phyloP scores from a whole-genome alignment of 2,329 filamentous ascomycete species.

The Daldinia eschscholtzii region DNA sequence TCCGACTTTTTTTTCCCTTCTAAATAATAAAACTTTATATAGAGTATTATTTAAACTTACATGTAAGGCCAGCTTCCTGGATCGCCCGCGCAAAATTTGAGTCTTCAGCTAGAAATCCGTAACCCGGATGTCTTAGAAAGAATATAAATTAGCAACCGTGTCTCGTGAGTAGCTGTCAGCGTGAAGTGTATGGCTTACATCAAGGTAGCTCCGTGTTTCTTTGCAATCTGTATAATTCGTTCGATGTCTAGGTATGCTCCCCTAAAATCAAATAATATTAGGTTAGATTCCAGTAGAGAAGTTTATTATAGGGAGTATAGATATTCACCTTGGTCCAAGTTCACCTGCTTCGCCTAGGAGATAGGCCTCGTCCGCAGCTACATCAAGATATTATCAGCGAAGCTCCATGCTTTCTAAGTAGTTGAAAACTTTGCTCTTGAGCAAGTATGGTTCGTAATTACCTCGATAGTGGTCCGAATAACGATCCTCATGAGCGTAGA shows the following conservation, averaged over 20 bases:
- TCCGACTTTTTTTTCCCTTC: not conserved
- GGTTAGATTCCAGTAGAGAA: not conserved
- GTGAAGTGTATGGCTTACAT: not conserved
- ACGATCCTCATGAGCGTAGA: conserved; percentile 2
- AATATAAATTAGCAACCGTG: not conserved
- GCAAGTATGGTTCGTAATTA: not conserved
- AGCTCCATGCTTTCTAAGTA: not conserved
- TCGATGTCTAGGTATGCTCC: conserved; percentile 1
- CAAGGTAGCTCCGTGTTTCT: conserved; percentile 1
- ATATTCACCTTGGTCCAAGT: conserved; percentile 7
- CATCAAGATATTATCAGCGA: not conserved
- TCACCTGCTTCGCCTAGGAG: conserved; percentile 7
- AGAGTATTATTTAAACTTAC: not conserved
- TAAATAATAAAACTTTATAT: too few relatives aligned
- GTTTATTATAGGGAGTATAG: not conserved
- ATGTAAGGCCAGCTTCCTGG: not conserved
- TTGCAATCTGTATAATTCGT: not conserved
- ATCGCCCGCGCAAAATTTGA: conserved; percentile 2
- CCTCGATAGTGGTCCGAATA: conserved; percentile 5
- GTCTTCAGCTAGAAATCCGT: conserved; percentile 8
- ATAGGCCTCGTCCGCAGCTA: conserved; percentile 9
- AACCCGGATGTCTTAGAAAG: conserved; percentile 1
- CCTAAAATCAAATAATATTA: not conserved
- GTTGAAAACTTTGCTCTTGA: not conserved
- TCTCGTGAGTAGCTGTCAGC: not conserved